A percentile compares a stretch with the other conserved stretches of the same genome.
phyloP scores from a whole-genome alignment of 1,284 basidiomycete species.

The Cutaneotrichosporon daszewskae region DNA sequence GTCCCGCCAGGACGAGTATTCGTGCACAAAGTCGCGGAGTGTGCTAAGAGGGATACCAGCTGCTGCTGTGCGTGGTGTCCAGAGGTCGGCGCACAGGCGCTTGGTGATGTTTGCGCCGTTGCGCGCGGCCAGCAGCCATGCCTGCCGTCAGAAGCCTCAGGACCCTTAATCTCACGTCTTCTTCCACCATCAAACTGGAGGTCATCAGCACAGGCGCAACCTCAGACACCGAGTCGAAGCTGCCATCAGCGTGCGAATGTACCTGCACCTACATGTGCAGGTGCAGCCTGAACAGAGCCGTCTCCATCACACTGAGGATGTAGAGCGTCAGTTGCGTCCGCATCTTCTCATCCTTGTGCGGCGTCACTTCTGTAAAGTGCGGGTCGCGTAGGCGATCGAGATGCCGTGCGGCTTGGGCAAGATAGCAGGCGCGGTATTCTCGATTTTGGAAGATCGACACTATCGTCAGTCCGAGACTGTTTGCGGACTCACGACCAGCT shows the following conservation, averaged over 20 bases:
- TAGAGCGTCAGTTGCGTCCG: constrained; percentile 47
- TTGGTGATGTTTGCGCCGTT: constrained; percentile 72
- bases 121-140: constrained; percentile 58
- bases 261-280: constrained; percentile 43
- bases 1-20: constrained; percentile 69
- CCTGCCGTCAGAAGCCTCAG: constrained; percentile 19
- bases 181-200: constrained; percentile 4
- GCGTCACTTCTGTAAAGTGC: background rate
- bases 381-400: constrained; percentile 8
- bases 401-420: constrained; percentile 21
- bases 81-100: constrained; percentile 69
- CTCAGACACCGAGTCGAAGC: background rate
- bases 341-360: constrained; percentile 19
- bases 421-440: constrained; percentile 26
- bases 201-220: constrained; percentile 2
- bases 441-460: constrained; percentile 1
- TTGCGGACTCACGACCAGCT: constrained; percentile 31
- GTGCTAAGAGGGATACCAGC: constrained; percentile 68
- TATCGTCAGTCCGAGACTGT: background rate
- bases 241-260: background rate
- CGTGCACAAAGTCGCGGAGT: constrained; percentile 56
- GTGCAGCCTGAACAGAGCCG: constrained; percentile 59
- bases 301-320: constrained; percentile 54
- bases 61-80: constrained; percentile 65
- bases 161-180: constrained; percentile 53